These are phyloP conservation scores for Fraxinus greggii DNA, from an alignment of 305 asterid genomes.

Conservation along the genomic window DNA sequence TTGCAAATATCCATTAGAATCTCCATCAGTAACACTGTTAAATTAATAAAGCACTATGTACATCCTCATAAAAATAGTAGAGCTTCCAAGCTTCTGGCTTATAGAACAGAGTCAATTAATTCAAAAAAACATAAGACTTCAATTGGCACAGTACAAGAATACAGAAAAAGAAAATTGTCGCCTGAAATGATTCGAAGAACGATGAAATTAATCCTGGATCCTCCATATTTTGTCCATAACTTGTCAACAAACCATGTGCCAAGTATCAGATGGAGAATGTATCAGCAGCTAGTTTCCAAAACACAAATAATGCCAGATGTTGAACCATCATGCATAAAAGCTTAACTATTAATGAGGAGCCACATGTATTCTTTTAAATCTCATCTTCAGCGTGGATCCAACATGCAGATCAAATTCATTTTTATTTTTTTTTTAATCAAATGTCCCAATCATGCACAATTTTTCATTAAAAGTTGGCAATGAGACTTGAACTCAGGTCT, in stretches of 20 bases:
- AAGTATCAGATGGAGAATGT: slow-evolving; percentile 1
- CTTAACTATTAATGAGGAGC: neutral
- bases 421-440: neutral
- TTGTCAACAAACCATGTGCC: slow-evolving; percentile 5
- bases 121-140: neutral
- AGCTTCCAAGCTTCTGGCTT: slow-evolving; percentile 5
- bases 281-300: neutral
- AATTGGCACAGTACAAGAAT: neutral
- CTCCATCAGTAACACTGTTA: slow-evolving; percentile 5
- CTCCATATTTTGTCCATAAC: neutral
- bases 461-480: neutral
- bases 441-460: neutral
- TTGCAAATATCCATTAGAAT: neutral
- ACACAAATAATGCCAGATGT: slow-evolving; percentile 6
- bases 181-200: slow-evolving; percentile 6
- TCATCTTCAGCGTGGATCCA: neutral
- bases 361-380: neutral
- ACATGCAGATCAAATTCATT: neutral
- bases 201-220: slow-evolving; percentile 4
- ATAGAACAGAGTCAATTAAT: slow-evolving; percentile 8
- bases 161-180: neutral
- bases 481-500: neutral
- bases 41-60: slow-evolving; percentile 13
- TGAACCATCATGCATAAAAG: neutral
- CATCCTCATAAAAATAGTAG: slow-evolving; percentile 11